phyloP scores from a whole-genome alignment of 495 filamentous ascomycete species.

The Annulohypoxylon maeteangense region DNA sequence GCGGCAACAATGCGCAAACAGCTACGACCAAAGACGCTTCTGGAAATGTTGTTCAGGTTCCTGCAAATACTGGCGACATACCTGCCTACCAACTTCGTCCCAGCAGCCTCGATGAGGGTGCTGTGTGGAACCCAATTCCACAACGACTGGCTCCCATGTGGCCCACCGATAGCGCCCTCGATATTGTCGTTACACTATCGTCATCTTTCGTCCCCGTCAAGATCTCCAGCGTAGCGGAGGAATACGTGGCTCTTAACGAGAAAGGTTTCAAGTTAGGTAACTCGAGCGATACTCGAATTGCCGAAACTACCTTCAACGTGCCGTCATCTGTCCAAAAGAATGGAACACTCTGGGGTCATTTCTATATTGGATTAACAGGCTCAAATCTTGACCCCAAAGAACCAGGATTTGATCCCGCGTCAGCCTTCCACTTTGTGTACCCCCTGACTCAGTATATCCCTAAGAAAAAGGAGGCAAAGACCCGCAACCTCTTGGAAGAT shows the following conservation, averaged over 20 bases:
- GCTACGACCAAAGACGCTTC: slow-evolving; percentile 59
- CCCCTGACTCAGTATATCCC: slow-evolving; percentile 88
- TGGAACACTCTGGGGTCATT: slow-evolving; percentile 93
- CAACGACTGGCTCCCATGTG: slow-evolving; percentile 87
- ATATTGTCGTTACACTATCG: slow-evolving; percentile 87
- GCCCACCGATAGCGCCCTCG: slow-evolving; percentile 78
- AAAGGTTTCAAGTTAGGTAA: slow-evolving; percentile 83
- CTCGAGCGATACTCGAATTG: slow-evolving; percentile 79
- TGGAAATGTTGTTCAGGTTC: slow-evolving; percentile 57
- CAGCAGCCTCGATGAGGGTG: slow-evolving; percentile 64
- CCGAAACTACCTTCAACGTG: slow-evolving; percentile 80
- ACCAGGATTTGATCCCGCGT: slow-evolving; percentile 73
- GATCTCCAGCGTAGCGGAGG: slow-evolving; percentile 66
- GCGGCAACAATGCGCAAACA: slow-evolving; percentile 59
- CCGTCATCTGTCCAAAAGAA: slow-evolving; percentile 87
- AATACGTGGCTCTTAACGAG: slow-evolving; percentile 78
- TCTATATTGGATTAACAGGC: slow-evolving; percentile 83
- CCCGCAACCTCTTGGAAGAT: slow-evolving; percentile 82
- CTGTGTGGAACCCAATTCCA: slow-evolving; percentile 77
- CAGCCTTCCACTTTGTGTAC: slow-evolving; percentile 83
- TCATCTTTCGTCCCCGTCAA: slow-evolving; percentile 75
- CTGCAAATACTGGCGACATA: slow-evolving; percentile 60
- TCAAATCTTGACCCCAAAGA: slow-evolving; percentile 77
- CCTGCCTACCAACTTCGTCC: slow-evolving; percentile 76
- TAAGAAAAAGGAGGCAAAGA: slow-evolving; percentile 92